Evolutionary conservation across 495 filamentous ascomycete species (phyloP).

Genomic region (Podospora bellae-mahoneyi): DNA sequence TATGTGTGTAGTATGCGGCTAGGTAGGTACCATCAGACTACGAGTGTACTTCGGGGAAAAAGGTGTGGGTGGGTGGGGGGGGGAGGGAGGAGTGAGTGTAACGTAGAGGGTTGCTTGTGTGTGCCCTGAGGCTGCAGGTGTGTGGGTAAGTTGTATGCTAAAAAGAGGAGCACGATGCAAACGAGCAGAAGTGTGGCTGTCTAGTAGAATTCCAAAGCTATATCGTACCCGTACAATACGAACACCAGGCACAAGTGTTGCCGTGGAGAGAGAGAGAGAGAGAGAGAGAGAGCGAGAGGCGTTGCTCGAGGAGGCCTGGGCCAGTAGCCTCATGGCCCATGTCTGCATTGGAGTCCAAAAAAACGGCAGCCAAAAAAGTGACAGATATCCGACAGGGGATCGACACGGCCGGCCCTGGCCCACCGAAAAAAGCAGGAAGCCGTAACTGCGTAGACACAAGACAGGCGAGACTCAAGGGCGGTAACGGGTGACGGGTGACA

Average conservation of each 20-base stretch:
- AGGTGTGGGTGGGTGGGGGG: constrained; percentile 1
- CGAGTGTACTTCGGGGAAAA: constrained; percentile 10
- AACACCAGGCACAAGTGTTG: constrained; percentile 4
- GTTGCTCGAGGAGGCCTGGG: neutral
- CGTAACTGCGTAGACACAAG: neutral
- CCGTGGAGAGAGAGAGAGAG: neutral
- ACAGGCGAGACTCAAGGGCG: neutral
- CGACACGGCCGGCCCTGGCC: constrained; percentile 6
- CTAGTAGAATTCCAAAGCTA: constrained; percentile 18
- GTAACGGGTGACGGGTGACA: constrained; percentile 11
- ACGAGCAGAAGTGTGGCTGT: constrained; percentile 19
- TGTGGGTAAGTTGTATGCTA: constrained; percentile 20
- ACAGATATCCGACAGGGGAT: constrained; percentile 17
- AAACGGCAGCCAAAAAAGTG: constrained; percentile 8
- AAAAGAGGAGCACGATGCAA: constrained; percentile 21
- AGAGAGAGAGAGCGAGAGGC: neutral
- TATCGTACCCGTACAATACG: neutral
- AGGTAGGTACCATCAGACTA: constrained; percentile 12
- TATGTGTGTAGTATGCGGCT: constrained; percentile 13
- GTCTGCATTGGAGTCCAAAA: neutral
- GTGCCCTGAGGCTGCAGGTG: constrained; percentile 12
- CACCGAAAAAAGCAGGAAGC: constrained; percentile 11
- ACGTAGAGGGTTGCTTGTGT: neutral
- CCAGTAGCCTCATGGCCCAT: constrained; percentile 11
- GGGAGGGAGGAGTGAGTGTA: constrained; percentile 7